Conservation (phyloP, 768 basidiomycete genomes). For the Tricholoma sp. region DNA sequence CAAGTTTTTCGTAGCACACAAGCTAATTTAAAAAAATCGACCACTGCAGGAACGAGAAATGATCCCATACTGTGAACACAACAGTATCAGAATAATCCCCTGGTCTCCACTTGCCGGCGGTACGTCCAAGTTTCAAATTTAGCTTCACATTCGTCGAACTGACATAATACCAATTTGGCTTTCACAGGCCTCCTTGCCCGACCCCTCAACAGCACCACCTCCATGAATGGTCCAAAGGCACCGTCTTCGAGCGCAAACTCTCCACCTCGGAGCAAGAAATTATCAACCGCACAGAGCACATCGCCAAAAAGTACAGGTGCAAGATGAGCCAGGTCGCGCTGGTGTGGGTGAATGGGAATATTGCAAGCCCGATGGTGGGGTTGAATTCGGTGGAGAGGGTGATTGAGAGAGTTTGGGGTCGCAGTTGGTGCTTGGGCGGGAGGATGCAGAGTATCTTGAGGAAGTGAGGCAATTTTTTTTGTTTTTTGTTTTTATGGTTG, state of each 20-base stretch:
- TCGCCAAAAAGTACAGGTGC: constrained; percentile 35
- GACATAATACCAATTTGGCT: not conserved
- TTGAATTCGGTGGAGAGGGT: constrained; percentile 16
- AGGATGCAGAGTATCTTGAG: too few species aligned
- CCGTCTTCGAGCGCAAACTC: constrained; percentile 15
- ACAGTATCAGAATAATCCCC: too few species aligned
- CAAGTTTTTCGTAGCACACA: too few species aligned
- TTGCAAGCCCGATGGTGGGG: constrained; percentile 28
- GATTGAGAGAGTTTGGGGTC: constrained; percentile 6
- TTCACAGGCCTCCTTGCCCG: constrained; percentile 26
- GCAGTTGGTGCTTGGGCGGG: too few species aligned
- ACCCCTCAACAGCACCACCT: too few species aligned
- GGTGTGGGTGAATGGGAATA: constrained; percentile 35
- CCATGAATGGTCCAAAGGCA: constrained; percentile 17
- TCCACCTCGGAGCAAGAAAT: constrained; percentile 27
- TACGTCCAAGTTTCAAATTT: not conserved
- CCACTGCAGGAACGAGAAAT: constrained; percentile 35
- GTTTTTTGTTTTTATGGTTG: too few species aligned
- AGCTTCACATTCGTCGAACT: not conserved
- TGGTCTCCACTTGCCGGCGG: too few species aligned
- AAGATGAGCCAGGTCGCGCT: constrained; percentile 43
- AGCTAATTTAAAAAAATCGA: not conserved
- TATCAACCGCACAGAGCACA: constrained; percentile 31
- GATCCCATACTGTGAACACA: too few species aligned
- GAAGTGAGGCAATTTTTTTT: too few species aligned